Base-by-base conservation (phyloP, 441 rosid genomes). In the Jatropha podagrica region DNA sequence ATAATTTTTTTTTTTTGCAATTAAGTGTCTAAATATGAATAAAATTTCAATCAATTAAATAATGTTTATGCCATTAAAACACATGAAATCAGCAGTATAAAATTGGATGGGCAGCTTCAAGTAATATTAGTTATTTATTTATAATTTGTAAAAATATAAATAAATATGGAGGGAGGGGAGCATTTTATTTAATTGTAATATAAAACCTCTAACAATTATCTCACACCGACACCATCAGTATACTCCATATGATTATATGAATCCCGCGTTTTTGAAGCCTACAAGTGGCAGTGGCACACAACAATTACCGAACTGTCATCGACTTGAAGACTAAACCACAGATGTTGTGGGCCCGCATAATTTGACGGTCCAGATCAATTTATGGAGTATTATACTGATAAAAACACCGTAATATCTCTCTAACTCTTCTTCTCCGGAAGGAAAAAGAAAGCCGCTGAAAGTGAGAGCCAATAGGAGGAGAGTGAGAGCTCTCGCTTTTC, bases 251-350 rank as follows among this genome's bases (percentile, higher is more conserved):
- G 0, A 6, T 44, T 44, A 44, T 44, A 44, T 44, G 10, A 51
- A 20, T 8, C 56, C 63, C 66, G 71, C 71, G 73, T 75, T 11
- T 55, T 63, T 20, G 11, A 58, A 17, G 12, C 40, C 20, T 55
- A 74, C 68, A 44, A 69, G 66, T 72, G 48, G 72, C 27, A 69
- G 66, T 72, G 48, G 72, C 27, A 20, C 1, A 37, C 13, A 52
- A 27, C 71, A 46, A 37, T 13, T 27, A 48, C 42, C 5, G 6
- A 27, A 27, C 48, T 64, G 23, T 40, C 12, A 13, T 13, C 44
- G 14, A 7, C 69, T 56, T 7, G 2, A 65, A 65, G 42, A 41
- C 32, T 37, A 5, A n/a, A 13, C 54, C 54, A 7, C 37, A 42
- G 52, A 65, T 11, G 17, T 9, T 2, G 3, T 6, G 20, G 66